Evolutionary conservation across 2,329 filamentous ascomycete genomes (phyloP), one percentile per base, ranked within the genome.

Genomic region (Aspergillus quadricinctus): DNA sequence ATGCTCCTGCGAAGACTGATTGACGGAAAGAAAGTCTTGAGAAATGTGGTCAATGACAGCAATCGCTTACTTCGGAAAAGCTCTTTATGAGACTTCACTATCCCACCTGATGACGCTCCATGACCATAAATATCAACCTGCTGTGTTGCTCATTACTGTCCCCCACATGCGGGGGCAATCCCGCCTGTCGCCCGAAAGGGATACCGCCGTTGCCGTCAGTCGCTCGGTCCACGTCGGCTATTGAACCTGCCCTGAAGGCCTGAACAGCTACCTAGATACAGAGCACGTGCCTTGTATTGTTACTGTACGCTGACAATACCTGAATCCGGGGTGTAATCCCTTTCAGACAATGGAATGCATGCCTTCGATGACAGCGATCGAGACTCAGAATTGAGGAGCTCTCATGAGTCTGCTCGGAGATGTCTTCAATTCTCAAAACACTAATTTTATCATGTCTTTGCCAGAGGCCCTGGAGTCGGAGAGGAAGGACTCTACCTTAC

Each of bases 181-280:
- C 21, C 10, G 28, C 37, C 21, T 27, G 27, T 21, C 45, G 43
- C 57, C 31, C 37, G 50, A 55, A 51, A 23, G 23, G 45, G 57
- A 50, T 21, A 54, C 19, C 28, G 52, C 62, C 54, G 48, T 63
- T 58, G 54, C 62, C 62, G 62, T 43, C 43, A 43, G 48, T 58
- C 58, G 55, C 56, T 27, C 49, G 53, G 28, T 55, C 57, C 57
- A 53, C 58, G 46, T 58, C 58, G 57, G 62, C 48, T 51, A 63
- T 54, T 60, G 61, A 60, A 40, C 17, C 25, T 48, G n/a, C 25
- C 23, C 23, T 23, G 23, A n/a, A n/a, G n/a, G n/a, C 23, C 55
- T 21, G 46, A 51, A 23, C 19, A 19, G 23, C 27, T 28, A 31
- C n/a, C n/a, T n/a, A n/a, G 23, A n/a, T 35, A 27, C 43, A 11